phyloP scores from a whole-genome alignment of 192 early-diverging fungal species.

The Spizellomyces punctatus region DNA sequence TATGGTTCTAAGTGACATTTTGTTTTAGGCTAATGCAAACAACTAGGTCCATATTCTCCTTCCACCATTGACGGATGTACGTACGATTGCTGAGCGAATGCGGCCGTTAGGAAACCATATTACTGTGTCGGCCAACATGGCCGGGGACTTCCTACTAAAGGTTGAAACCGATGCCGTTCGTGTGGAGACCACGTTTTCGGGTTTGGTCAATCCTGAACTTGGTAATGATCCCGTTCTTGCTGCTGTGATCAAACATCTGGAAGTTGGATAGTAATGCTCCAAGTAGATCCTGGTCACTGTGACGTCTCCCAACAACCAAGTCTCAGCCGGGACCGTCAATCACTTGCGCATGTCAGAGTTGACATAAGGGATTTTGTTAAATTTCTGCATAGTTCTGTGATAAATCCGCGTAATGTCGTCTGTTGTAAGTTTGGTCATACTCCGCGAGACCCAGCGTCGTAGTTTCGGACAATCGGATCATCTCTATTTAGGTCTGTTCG shows the following conservation, averaged over 20 bases:
- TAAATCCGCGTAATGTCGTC: constrained; percentile 78
- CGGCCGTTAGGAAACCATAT: constrained; percentile 63
- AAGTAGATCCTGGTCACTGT: constrained; percentile 4
- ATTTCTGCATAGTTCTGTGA: constrained; percentile 74
- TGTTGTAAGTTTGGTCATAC: constrained; percentile 58
- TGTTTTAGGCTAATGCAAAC: not conserved
- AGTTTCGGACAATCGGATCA: not conserved
- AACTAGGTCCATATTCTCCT: constrained; percentile 74
- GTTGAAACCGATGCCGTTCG: constrained; percentile 62
- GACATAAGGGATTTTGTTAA: constrained; percentile 76
- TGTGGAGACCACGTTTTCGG: constrained; percentile 61
- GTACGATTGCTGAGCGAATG: constrained; percentile 68
- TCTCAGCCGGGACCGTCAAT: constrained; percentile 28
- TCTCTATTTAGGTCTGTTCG: constrained; percentile 17
- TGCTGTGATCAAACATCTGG: too few relatives aligned
- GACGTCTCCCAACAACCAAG: constrained; percentile 4
- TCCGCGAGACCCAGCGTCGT: not conserved
- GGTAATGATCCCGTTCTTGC: constrained; percentile 26
- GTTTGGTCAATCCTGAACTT: constrained; percentile 61
- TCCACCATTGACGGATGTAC: constrained; percentile 68
- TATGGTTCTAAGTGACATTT: not conserved
- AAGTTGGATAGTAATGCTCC: not conserved
- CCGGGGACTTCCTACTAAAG: constrained; percentile 63
- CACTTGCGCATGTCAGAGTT: constrained; percentile 69
- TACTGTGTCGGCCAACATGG: constrained; percentile 69